A percentile compares a stretch with the other conserved stretches of the same genome.
Conservation (phyloP, 1,139 yeast species). For the Hansenula sp. region DNA sequence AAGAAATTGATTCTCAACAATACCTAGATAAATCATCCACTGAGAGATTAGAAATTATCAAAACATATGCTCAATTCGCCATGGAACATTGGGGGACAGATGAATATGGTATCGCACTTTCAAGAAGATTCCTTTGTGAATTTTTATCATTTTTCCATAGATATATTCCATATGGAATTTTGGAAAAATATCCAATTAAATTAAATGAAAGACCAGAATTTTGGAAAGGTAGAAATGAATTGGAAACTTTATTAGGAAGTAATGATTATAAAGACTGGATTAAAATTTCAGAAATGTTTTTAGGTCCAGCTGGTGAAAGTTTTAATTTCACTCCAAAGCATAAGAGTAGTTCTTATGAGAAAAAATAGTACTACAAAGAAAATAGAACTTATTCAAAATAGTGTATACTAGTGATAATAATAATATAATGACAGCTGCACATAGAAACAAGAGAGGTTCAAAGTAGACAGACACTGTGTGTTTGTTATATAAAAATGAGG, state of each 20-base stretch:
- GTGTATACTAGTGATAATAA: background rate
- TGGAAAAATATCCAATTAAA: conserved; percentile 84
- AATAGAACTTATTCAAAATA: background rate
- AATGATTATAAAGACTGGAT: conserved; percentile 92
- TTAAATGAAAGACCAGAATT: conserved; percentile 91
- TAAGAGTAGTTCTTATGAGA: conserved; percentile 76
- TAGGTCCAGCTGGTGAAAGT: conserved; percentile 75
- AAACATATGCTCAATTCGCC: conserved; percentile 71
- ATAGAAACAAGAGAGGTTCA: too few species aligned
- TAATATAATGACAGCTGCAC: background rate
- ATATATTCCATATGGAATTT: conserved; percentile 89
- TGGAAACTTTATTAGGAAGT: conserved; percentile 86
- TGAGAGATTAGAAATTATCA: conserved; percentile 77
- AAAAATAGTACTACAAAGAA: background rate
- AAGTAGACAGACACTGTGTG: too few species aligned
- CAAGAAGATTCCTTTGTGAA: conserved; percentile 92
- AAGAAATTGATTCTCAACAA: conserved; percentile 87
- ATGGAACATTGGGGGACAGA: conserved; percentile 98
- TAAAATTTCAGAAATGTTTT: conserved; percentile 91
- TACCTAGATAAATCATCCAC: conserved; percentile 86
- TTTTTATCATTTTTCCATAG: conserved; percentile 92
- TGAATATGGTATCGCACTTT: conserved; percentile 84
- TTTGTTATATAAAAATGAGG: too few species aligned
- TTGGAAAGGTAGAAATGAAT: conserved; percentile 92
- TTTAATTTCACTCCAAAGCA: conserved; percentile 91